These are phyloP conservation scores for Hyaloscypha finlandica DNA, from an alignment of 495 filamentous ascomycete species.

Conservation along the genomic window DNA sequence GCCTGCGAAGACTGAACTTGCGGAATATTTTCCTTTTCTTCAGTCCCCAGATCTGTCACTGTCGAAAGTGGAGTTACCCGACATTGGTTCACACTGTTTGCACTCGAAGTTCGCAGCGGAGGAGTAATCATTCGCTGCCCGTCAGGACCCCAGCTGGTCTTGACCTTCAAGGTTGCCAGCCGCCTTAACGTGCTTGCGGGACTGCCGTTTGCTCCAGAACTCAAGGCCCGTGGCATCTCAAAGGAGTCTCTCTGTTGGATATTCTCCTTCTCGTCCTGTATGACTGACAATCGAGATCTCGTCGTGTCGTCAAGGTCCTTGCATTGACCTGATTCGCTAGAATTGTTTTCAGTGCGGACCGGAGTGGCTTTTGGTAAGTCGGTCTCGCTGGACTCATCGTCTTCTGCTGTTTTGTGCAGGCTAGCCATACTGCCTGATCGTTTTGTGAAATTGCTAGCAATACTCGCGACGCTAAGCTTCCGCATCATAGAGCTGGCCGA, in stretches of 20 bases:
- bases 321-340: constrained; percentile 5
- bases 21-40: constrained; percentile 25
- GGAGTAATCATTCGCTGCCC: constrained; percentile 32
- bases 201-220: constrained; percentile 14
- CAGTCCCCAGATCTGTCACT: constrained; percentile 14
- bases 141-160: constrained; percentile 26
- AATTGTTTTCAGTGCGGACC: neutral
- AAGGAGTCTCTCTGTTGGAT: constrained; percentile 8
- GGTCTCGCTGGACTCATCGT: constrained; percentile 11
- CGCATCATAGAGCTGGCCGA: constrained; percentile 80
- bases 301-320: constrained; percentile 15
- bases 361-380: constrained; percentile 6
- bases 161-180: constrained; percentile 21
- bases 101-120: constrained; percentile 31
- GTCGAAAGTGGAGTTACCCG: constrained; percentile 14
- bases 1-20: constrained; percentile 1
- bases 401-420: constrained; percentile 31
- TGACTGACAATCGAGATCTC: constrained; percentile 25
- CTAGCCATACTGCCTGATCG: constrained; percentile 56
- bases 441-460: constrained; percentile 63
- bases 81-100: constrained; percentile 27
- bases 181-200: constrained; percentile 18
- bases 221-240: constrained; percentile 13
- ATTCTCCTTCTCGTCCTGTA: constrained; percentile 30
- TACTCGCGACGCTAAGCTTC: constrained; percentile 75